Conservation (phyloP, 176 grass and related monocot genomes). For the Melocanna baccifera region DNA sequence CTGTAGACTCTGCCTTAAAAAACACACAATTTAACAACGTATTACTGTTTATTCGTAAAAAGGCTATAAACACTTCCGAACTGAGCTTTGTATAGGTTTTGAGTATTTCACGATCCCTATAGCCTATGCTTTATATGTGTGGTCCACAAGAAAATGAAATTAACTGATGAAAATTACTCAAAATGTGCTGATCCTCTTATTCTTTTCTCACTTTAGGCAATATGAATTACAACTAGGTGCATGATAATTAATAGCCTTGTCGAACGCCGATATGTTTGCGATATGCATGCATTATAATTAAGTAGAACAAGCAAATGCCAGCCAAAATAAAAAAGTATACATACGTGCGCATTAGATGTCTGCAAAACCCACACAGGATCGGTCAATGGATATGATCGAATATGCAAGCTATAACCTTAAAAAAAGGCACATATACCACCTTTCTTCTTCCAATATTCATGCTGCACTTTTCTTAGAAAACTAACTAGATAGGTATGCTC, state of each 20-base stretch:
- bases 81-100: not conserved
- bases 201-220: not conserved
- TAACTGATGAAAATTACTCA: not conserved
- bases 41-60: no score
- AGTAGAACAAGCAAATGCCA: not conserved
- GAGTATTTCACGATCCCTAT: not conserved
- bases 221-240: no score
- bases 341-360: not conserved
- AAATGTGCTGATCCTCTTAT: not conserved
- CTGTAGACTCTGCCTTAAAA: no score
- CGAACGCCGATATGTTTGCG: not conserved
- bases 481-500: not conserved
- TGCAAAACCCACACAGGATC: not conserved
- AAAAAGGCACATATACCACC: not conserved
- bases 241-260: not conserved
- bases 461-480: not conserved
- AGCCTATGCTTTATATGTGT: not conserved
- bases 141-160: not conserved
- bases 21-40: no score
- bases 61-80: no score
- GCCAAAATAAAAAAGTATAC: not conserved
- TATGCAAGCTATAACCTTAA: not conserved
- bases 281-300: not conserved
- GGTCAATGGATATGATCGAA: not conserved
- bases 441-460: slow-evolving; percentile 1